These are phyloP conservation scores for Fusarium tuaranense DNA, from an alignment of 2,329 filamentous ascomycete genomes.

Conservation along the genomic window DNA sequence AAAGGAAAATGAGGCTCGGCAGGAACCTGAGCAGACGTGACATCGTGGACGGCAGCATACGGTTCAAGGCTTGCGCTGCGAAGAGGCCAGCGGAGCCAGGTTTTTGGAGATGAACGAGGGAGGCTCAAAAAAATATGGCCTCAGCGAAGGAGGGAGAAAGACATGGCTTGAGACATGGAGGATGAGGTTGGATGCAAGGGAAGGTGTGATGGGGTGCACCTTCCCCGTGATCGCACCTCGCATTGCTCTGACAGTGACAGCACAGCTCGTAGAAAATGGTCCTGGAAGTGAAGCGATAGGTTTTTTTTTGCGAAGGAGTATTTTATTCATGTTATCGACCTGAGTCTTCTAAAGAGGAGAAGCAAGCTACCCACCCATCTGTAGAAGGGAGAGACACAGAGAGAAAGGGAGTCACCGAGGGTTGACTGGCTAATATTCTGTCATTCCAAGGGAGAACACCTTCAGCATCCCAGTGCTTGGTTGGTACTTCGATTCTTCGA, in stretches of 20 bases:
- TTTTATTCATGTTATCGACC: no score
- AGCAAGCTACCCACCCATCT: no score
- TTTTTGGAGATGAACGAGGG: no score
- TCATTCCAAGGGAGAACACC: neutral
- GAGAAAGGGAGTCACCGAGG: neutral
- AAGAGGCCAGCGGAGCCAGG: no score
- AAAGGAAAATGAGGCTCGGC: neutral
- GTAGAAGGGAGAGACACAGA: neutral
- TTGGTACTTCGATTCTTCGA: neutral
- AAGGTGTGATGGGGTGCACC: neutral
- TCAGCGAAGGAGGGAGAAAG: neutral
- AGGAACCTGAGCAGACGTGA: slow-evolving; percentile 2
- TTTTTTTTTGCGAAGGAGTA: no score
- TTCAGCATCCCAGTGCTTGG: neutral
- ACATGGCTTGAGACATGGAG: neutral
- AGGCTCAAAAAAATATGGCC: neutral
- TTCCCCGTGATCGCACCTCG: neutral
- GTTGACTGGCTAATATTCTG: neutral
- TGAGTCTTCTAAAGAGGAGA: no score
- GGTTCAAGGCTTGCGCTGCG: no score
- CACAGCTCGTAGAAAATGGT: neutral
- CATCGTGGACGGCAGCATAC: neutral
- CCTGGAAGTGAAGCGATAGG: no score
- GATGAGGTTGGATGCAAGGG: neutral
- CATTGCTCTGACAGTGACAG: neutral